A percentile compares a stretch with the other conserved stretches of the same genome.
phyloP scores from a whole-genome alignment of 2,329 filamentous ascomycete genomes.

The Eutypa lata region DNA sequence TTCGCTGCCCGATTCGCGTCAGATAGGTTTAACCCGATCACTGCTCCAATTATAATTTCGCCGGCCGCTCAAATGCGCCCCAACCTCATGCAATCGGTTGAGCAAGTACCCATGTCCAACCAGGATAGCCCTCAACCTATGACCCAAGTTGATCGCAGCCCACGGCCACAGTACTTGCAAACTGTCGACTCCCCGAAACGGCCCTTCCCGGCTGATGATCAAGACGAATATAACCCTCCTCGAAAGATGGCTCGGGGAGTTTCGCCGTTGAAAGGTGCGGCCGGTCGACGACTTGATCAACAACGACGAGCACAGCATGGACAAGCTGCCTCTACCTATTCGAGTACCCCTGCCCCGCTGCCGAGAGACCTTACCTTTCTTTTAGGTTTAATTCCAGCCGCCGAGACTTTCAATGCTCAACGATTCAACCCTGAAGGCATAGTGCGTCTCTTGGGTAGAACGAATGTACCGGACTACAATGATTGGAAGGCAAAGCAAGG shows the following conservation, averaged over 20 bases:
- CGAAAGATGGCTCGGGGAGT: slow-evolving; percentile 87
- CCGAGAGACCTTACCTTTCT: slow-evolving; percentile 66
- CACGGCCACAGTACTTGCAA: slow-evolving; percentile 45
- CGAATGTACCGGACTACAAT: slow-evolving; percentile 60
- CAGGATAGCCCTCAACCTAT: slow-evolving; percentile 42
- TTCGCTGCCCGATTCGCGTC: slow-evolving; percentile 76
- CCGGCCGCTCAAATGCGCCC: slow-evolving; percentile 73
- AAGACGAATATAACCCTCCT: slow-evolving; percentile 68
- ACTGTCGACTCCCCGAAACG: slow-evolving; percentile 57
- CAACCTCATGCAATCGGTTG: slow-evolving; percentile 55
- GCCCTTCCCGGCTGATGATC: slow-evolving; percentile 65
- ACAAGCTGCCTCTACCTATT: slow-evolving; percentile 35
- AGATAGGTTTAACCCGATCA: slow-evolving; percentile 75
- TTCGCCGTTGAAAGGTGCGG: slow-evolving; percentile 88
- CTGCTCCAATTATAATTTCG: slow-evolving; percentile 79
- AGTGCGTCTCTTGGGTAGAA: slow-evolving; percentile 68
- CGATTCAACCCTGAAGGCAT: slow-evolving; percentile 69
- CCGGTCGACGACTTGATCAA: slow-evolving; percentile 80
- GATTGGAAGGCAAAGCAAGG: slow-evolving; percentile 48
- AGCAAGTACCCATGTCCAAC: slow-evolving; percentile 41
- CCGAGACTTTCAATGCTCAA: slow-evolving; percentile 68
- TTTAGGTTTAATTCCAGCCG: slow-evolving; percentile 71
- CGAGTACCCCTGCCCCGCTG: slow-evolving; percentile 56
- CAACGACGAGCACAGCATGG: slow-evolving; percentile 59
- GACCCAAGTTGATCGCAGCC: slow-evolving; percentile 35